Percentiles rank a stretch among this genome's conserved stretches.
Evolutionary conservation across 495 filamentous ascomycete species (phyloP).

Genomic region (Podospora bellae-mahoneyi): DNA sequence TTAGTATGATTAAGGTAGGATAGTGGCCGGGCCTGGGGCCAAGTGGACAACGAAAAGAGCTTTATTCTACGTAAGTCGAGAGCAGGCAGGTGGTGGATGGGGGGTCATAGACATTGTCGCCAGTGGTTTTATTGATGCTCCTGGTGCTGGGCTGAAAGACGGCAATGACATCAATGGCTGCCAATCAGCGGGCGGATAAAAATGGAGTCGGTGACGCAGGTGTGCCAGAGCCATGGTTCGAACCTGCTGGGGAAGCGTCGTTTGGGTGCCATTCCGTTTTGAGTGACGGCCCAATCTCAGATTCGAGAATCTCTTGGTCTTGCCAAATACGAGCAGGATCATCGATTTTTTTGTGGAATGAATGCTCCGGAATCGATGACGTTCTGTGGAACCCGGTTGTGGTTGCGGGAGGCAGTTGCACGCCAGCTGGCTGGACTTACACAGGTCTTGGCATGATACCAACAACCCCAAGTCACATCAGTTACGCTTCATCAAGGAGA

Average conservation of each 20-base stretch:
- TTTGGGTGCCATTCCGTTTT: not conserved
- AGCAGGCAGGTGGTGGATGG: not conserved
- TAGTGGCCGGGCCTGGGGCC: no score
- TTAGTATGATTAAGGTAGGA: no score
- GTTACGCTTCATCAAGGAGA: no score
- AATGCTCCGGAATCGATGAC: not conserved
- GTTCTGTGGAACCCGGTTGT: not conserved
- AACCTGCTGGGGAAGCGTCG: not conserved
- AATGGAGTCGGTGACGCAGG: slow-evolving; percentile 16
- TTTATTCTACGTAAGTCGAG: not conserved
- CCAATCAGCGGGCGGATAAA: slow-evolving; percentile 16
- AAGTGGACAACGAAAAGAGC: no score
- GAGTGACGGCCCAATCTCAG: not conserved
- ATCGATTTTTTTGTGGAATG: not conserved
- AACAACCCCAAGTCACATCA: no score
- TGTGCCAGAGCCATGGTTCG: slow-evolving; percentile 8
- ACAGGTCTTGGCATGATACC: not conserved
- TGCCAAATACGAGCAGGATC: not conserved
- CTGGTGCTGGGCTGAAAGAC: not conserved
- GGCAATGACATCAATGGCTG: slow-evolving; percentile 32
- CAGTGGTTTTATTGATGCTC: not conserved
- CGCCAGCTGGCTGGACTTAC: not conserved
- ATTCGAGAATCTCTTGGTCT: not conserved
- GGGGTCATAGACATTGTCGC: not conserved
- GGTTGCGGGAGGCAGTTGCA: not conserved